Base-by-base conservation (phyloP, 139 green algal genomes). In the Chlorella ohadii region DNA sequence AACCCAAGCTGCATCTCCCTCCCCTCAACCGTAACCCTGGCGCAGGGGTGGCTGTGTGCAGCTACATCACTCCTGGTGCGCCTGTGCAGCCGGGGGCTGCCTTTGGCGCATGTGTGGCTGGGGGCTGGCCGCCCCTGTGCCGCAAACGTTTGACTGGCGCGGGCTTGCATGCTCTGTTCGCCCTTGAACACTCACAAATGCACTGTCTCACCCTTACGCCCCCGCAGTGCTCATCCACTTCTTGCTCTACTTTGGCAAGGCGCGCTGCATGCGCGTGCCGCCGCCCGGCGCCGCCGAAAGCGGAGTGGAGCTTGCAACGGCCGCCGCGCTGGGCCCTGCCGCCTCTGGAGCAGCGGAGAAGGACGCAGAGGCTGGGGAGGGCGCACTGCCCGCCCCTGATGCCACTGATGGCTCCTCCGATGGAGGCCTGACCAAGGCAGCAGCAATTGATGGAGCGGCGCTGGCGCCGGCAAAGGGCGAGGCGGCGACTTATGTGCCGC, bases 1-100 rank as follows among this genome's bases (percentile, higher is more conserved):
- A n/a, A n/a, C n/a, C n/a, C n/a, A n/a, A n/a, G n/a, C n/a, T n/a
- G n/a, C n/a, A n/a, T n/a, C n/a, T n/a, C n/a, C n/a, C n/a, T n/a
- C n/a, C n/a, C n/a, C n/a, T n/a, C n/a, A n/a, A n/a, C n/a, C n/a
- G n/a, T n/a, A 51, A 51, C 15, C 31, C 31, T 11, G 16, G 47
- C 16, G 41, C 72, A 79, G 74, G 74, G 20, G 74, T 81, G 33
- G 74, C 55, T 33, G 65, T 81, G 33, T 81, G 74, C 55, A 36
- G 17, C 33, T 81, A 82, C 76, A n/a, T 82, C 27, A 33, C 59
- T 12, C 76, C 76, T 11, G 76, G 51, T 59, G 51, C 51, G 51
- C 51, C 12, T 20, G n/a, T n/a, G n/a, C n/a, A n/a, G n/a, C n/a
- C n/a, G n/a, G n/a, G n/a, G n/a, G n/a, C n/a, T n/a, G n/a, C n/a